These are phyloP conservation scores for Candida maltosa DNA, from an alignment of 805 yeast species.

Conservation along the genomic window DNA sequence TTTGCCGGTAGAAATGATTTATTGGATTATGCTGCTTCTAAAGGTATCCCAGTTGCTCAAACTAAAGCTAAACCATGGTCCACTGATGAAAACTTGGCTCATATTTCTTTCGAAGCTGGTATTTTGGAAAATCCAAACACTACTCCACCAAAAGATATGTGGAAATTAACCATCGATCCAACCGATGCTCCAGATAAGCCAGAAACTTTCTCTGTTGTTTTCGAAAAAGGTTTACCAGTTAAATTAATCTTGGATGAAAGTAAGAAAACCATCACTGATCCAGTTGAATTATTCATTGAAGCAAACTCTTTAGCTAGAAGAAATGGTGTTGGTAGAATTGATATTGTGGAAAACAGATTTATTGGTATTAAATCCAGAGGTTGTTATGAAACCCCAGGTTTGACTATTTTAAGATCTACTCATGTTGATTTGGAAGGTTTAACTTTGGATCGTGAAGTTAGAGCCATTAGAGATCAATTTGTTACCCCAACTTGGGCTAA, in stretches of 20 bases:
- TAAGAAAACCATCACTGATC: slow-evolving; percentile 66
- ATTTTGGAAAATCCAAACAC: slow-evolving; percentile 97
- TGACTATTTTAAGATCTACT: slow-evolving; percentile 87
- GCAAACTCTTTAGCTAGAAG: slow-evolving; percentile 97
- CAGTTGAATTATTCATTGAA: slow-evolving; percentile 87
- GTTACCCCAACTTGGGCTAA: slow-evolving; percentile 91
- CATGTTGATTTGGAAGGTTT: slow-evolving; percentile 97
- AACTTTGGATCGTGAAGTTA: slow-evolving; percentile 94
- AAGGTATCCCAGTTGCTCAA: slow-evolving; percentile 92
- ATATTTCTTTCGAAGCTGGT: slow-evolving; percentile 99
- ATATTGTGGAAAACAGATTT: slow-evolving; percentile 98
- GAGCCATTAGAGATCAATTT: slow-evolving; percentile 93
- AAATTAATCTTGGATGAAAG: slow-evolving; percentile 71
- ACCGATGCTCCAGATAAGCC: slow-evolving; percentile 91
- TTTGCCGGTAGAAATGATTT: slow-evolving; percentile 98
- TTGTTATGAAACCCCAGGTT: slow-evolving; percentile 98
- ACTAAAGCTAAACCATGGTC: slow-evolving; percentile 99
- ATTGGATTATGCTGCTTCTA: slow-evolving; percentile 87
- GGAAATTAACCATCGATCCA: slow-evolving; percentile 98
- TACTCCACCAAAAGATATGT: slow-evolving; percentile 99
- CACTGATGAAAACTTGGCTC: slow-evolving; percentile 98
- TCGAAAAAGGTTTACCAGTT: slow-evolving; percentile 82
- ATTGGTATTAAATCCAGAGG: slow-evolving; percentile 99
- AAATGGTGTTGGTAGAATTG: slow-evolving; percentile 99
- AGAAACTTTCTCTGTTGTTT: slow-evolving; percentile 80